Percentiles rank a stretch among this genome's conserved stretches.
Evolutionary conservation across 192 early-diverging fungal genomes (phyloP).

Genomic region (Phlyctochytrium bullatum): DNA sequence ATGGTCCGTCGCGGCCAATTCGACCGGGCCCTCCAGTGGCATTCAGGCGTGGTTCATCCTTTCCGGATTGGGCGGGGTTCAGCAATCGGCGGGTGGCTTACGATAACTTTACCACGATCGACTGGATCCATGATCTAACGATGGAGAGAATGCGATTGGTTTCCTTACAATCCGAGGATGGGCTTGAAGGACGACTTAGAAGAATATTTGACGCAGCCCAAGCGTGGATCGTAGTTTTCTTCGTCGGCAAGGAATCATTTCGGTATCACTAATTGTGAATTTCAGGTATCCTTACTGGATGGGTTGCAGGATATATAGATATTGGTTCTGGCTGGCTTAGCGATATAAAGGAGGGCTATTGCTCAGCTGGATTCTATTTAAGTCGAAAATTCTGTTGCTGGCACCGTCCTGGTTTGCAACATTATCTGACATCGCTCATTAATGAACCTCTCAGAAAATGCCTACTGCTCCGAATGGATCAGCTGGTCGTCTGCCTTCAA

Average conservation of each 20-base stretch:
- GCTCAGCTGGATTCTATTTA: slow-evolving; percentile 45
- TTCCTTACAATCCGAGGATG: not conserved
- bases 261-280: not conserved
- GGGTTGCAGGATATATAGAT: slow-evolving; percentile 50
- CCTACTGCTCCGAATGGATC: slow-evolving; percentile 38
- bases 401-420: slow-evolving; percentile 28
- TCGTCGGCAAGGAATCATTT: slow-evolving; percentile 27
- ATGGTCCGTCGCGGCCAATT: slow-evolving; percentile 10
- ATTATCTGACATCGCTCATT: not conserved
- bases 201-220: slow-evolving; percentile 22
- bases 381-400: slow-evolving; percentile 53
- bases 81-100: slow-evolving; percentile 35
- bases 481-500: slow-evolving; percentile 29
- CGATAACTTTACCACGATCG: slow-evolving; percentile 61
- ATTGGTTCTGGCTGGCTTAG: slow-evolving; percentile 42
- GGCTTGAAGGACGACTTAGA: not conserved
- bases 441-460: slow-evolving; percentile 8
- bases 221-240: slow-evolving; percentile 47
- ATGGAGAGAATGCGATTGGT: slow-evolving; percentile 65
- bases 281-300: slow-evolving; percentile 35
- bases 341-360: slow-evolving; percentile 48
- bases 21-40: not conserved
- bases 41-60: not conserved
- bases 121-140: slow-evolving; percentile 89
- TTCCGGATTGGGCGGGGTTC: not conserved